A percentile compares a stretch with the other conserved stretches of the same genome.
These are phyloP conservation scores for Calonectria henricotiae DNA, from an alignment of 2,329 filamentous ascomycete genomes.

Conservation along the genomic window DNA sequence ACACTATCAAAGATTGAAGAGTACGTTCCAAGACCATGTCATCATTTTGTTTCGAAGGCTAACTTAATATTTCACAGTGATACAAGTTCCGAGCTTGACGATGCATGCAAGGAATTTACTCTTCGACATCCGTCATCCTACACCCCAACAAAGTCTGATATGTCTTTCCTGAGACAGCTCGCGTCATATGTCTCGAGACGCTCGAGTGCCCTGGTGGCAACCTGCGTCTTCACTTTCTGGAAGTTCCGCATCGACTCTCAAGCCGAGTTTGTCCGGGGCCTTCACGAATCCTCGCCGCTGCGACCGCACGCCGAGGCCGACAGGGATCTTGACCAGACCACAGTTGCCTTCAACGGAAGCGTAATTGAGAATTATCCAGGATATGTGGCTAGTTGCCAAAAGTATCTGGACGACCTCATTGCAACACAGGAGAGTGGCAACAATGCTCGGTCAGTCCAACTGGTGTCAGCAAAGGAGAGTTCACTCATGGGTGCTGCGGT, in stretches of 20 bases:
- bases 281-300: slow-evolving; percentile 54
- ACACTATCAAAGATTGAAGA: slow-evolving; percentile 72
- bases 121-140: slow-evolving; percentile 66
- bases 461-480: slow-evolving; percentile 82
- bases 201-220: slow-evolving; percentile 73
- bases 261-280: slow-evolving; percentile 55
- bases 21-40: slow-evolving; percentile 60
- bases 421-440: slow-evolving; percentile 47
- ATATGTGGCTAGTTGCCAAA: slow-evolving; percentile 76
- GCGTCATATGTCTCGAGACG: slow-evolving; percentile 71
- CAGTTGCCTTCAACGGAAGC: slow-evolving; percentile 85
- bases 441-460: slow-evolving; percentile 67
- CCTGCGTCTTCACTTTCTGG: slow-evolving; percentile 74
- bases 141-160: slow-evolving; percentile 63
- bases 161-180: slow-evolving; percentile 69
- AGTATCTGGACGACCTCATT: slow-evolving; percentile 75
- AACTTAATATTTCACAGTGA: slow-evolving; percentile 60
- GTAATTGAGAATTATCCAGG: slow-evolving; percentile 85
- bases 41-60: slow-evolving; percentile 35
- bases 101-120: slow-evolving; percentile 67
- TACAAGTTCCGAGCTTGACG: slow-evolving; percentile 60
- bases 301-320: slow-evolving; percentile 69
- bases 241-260: slow-evolving; percentile 68
- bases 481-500: slow-evolving; percentile 84
- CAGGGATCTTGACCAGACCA: slow-evolving; percentile 65